Percentiles rank a stretch among this genome's conserved stretches.
phyloP scores from a whole-genome alignment of 345 rosid species.

The Acer saccharum region DNA sequence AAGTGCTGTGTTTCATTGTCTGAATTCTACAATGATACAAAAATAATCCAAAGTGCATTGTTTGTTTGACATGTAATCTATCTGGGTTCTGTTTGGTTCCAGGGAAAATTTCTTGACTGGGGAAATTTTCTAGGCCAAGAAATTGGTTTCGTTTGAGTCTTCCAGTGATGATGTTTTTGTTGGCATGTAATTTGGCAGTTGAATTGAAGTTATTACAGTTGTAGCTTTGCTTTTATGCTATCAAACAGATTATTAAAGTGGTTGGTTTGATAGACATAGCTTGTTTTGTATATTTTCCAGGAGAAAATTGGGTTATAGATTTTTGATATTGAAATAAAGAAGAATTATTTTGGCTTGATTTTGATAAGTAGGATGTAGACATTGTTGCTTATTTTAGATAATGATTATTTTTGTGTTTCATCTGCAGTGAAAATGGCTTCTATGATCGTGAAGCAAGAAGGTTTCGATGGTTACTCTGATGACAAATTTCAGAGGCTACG shows the following conservation, averaged over 20 bases:
- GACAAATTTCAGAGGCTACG: conserved; percentile 10
- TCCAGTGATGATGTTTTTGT: neutral
- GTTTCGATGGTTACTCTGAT: conserved; percentile 10
- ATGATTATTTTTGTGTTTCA: neutral
- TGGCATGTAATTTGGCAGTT: neutral
- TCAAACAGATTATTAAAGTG: too few species aligned
- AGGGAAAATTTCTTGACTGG: neutral
- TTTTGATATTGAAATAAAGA: neutral
- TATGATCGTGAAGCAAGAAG: conserved; percentile 29
- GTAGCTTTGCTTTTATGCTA: too few species aligned
- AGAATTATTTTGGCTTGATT: neutral
- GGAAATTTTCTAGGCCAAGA: neutral
- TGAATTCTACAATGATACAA: conserved; percentile 59
- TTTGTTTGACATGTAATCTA: neutral
- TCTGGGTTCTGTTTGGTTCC: neutral
- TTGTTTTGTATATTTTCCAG: neutral
- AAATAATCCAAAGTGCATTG: neutral
- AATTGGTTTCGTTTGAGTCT: neutral
- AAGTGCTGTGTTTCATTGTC: conserved; percentile 86
- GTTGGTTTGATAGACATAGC: too few species aligned
- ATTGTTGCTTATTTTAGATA: neutral
- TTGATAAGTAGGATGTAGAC: neutral
- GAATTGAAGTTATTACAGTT: neutral
- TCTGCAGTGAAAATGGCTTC: conserved; percentile 44
- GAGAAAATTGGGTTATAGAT: too few species aligned